These are phyloP conservation scores for Circinella minor DNA, from an alignment of 371 early-diverging fungal species.

Conservation along the genomic window DNA sequence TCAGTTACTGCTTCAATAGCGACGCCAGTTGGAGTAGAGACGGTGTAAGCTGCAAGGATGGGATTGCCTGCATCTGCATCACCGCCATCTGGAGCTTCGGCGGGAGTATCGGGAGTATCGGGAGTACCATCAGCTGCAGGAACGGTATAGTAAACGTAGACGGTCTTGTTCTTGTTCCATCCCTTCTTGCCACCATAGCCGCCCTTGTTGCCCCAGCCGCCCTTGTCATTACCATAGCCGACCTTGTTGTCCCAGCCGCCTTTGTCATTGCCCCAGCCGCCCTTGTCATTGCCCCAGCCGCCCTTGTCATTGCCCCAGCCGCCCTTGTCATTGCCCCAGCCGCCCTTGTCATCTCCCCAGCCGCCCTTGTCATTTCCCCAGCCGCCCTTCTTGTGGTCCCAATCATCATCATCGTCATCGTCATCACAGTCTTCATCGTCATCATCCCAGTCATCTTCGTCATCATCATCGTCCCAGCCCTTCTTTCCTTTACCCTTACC, in stretches of 20 bases:
- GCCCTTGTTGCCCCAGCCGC: constrained; percentile 11
- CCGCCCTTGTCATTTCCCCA: constrained; percentile 9
- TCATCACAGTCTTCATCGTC: constrained; percentile 11
- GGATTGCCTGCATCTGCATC: too few species aligned
- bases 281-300: constrained; percentile 13
- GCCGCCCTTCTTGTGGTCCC: constrained; percentile 1
- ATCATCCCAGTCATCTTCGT: constrained; percentile 3
- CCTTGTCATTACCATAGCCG: constrained; percentile 15
- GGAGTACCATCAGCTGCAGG: constrained; percentile 6
- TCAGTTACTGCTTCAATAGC: neutral
- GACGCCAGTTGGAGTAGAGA: constrained; percentile 8
- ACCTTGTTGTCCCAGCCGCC: constrained; percentile 12
- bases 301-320: constrained; percentile 18
- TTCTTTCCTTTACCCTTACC: constrained; percentile 17
- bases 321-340: constrained; percentile 30
- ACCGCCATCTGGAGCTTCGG: too few species aligned
- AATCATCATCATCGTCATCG: constrained; percentile 10
- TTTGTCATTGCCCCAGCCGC: constrained; percentile 14
- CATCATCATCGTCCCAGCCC: constrained; percentile 3
- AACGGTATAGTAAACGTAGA: constrained; percentile 37
- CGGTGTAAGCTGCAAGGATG: neutral
- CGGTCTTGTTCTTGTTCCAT: constrained; percentile 21
- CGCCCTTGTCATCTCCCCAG: constrained; percentile 1
- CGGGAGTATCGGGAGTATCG: too few species aligned
- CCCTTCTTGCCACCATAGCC: constrained; percentile 10